Evolutionary conservation across 2,329 filamentous ascomycete species (phyloP).

Genomic region (Sphaceloma murrayae): DNA sequence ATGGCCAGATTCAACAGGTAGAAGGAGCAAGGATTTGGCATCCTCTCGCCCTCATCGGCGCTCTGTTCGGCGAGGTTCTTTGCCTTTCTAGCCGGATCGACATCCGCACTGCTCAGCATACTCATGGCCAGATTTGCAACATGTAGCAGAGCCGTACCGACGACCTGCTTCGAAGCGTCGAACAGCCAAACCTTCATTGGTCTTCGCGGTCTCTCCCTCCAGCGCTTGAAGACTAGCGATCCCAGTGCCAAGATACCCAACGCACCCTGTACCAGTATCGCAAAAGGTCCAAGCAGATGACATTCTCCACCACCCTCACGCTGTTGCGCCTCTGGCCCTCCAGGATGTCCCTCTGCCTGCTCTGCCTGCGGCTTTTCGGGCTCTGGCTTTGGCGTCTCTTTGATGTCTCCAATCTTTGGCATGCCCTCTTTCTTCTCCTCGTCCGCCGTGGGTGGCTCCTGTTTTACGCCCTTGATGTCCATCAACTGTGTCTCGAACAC

Average conservation of each 20-base stretch:
- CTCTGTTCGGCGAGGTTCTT: conserved; percentile 26
- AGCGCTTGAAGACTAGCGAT: conserved; percentile 86
- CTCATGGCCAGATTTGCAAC: conserved; percentile 92
- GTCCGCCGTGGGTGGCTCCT: not conserved
- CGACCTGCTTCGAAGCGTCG: conserved; percentile 93
- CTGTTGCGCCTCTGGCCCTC: not conserved
- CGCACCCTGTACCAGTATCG: conserved; percentile 78
- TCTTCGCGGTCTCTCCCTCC: conserved; percentile 81
- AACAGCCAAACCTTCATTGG: conserved; percentile 97
- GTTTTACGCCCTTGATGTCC: conserved; percentile 61
- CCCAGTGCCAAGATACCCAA: conserved; percentile 74
- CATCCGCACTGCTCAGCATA: conserved; percentile 81
- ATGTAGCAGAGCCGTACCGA: conserved; percentile 85
- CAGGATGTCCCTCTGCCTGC: conserved; percentile 14
- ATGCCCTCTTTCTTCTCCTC: conserved; percentile 10
- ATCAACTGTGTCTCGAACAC: conserved; percentile 90
- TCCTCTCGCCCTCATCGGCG: conserved; percentile 45
- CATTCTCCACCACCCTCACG: conserved; percentile 56
- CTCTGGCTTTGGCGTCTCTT: conserved; percentile 19
- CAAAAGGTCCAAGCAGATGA: conserved; percentile 78
- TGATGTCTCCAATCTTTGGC: conserved; percentile 4
- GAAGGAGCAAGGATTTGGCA: conserved; percentile 91
- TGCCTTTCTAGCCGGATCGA: conserved; percentile 45
- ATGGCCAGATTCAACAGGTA: conserved; percentile 91
- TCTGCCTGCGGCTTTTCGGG: conserved; percentile 3